Base-by-base conservation (phyloP, 225 moss, liverwort and hornwort genomes). In the Neckera pumila region DNA sequence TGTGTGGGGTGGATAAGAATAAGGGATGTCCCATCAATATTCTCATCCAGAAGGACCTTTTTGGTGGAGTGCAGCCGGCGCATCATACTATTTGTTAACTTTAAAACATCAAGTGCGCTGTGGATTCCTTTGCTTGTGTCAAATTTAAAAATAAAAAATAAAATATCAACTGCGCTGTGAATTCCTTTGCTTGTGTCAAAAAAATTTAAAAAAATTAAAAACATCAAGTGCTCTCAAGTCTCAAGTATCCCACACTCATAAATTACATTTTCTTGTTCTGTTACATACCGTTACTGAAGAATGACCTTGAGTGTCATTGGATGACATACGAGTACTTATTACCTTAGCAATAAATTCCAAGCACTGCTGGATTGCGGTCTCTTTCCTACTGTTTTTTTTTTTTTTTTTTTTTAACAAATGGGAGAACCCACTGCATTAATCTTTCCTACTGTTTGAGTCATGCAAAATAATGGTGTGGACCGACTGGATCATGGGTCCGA, bases 361-460 rank as follows among this genome's bases (percentile, higher is more conserved):
- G 10, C n/a, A 6, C 4, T 0, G n/a, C 25, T 36, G 78, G 54
- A 23, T 6, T 2, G 0, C 0, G 3, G 74, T 19, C 33, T 25
- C 56, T 38, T 83, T 43, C 31, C 31, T 59, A 7, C 58, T 4
- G 11, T 54, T 45, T n/a, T n/a, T n/a, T n/a, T n/a, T n/a, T n/a
- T n/a, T n/a, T n/a, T n/a, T n/a, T n/a, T n/a, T n/a, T n/a, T n/a
- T n/a, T n/a, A n/a, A n/a, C n/a, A n/a, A n/a, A n/a, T n/a, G n/a
- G n/a, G n/a, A n/a, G n/a, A n/a, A n/a, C n/a, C n/a, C n/a, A n/a
- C n/a, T n/a, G n/a, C n/a, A n/a, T n/a, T n/a, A n/a, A n/a, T 25
- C 56, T 38, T 83, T 43, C 31, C 31, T 59, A 7, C 58, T 4
- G 11, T 54, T 10, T 6, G 3, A 6, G 71, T 83, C 88, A 88